Percentiles rank a stretch among this genome's conserved stretches.
Evolutionary conservation across 2,329 filamentous ascomycete genomes (phyloP).

Genomic region (Reticulascus tulasneorum): DNA sequence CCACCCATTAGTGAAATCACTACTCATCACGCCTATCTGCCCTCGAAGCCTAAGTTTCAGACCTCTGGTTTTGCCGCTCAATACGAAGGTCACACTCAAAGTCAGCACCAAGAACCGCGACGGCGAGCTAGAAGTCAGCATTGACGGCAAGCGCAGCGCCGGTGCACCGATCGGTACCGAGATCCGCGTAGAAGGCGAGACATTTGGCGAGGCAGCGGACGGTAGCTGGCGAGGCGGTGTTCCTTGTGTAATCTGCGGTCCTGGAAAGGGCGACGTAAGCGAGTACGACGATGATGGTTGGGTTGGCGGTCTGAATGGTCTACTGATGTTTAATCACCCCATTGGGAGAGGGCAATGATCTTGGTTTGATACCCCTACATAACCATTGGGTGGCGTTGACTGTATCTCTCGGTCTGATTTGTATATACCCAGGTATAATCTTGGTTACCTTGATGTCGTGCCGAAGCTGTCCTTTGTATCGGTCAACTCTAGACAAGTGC

Average conservation of each 20-base stretch:
- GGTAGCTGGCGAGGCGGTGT: constrained; percentile 70
- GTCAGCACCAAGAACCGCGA: constrained; percentile 78
- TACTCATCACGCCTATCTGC: constrained; percentile 91
- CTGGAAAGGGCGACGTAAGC: constrained; percentile 37
- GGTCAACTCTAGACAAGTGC: too few relatives aligned
- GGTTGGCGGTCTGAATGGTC: constrained; percentile 89
- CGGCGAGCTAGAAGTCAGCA: constrained; percentile 72
- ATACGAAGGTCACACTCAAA: constrained; percentile 76
- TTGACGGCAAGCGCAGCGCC: constrained; percentile 68
- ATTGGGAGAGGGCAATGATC: constrained; percentile 55
- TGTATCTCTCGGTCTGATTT: background rate
- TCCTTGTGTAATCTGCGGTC: constrained; percentile 77
- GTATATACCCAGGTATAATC: background rate
- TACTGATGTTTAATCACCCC: constrained; percentile 96
- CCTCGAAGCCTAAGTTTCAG: constrained; percentile 88
- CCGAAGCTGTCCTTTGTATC: too few relatives aligned
- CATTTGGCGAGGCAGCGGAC: constrained; percentile 52
- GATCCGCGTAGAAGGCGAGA: constrained; percentile 83
- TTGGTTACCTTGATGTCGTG: too few relatives aligned
- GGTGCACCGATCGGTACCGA: constrained; percentile 74
- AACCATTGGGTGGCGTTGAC: constrained; percentile 10
- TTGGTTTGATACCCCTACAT: constrained; percentile 9
- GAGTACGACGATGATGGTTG: constrained; percentile 79
- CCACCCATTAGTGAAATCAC: constrained; percentile 82
- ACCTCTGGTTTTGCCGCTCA: constrained; percentile 81